phyloP scores from a whole-genome alignment of 1,139 yeast species.

The Kodamaea plutei region DNA sequence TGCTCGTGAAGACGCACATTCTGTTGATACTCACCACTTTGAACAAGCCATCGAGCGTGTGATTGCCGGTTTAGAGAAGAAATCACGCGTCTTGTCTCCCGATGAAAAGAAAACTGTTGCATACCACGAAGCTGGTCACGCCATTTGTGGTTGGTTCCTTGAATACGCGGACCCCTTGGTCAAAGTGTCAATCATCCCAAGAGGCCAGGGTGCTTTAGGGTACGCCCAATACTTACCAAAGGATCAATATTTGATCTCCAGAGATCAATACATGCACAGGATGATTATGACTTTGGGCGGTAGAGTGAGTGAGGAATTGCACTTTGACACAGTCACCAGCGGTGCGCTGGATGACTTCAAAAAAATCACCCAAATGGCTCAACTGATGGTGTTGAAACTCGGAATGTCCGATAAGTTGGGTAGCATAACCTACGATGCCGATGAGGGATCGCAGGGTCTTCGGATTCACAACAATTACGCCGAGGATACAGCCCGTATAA shows the following conservation, averaged over 20 bases:
- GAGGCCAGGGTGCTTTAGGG: conserved; percentile 97
- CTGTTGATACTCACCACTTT: conserved; percentile 72
- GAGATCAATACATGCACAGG: conserved; percentile 64
- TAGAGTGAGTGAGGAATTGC: conserved; percentile 72
- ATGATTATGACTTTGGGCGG: conserved; percentile 84
- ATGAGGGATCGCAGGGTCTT: conserved; percentile 38
- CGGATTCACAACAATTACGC: conserved; percentile 68
- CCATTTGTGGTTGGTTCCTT: conserved; percentile 95
- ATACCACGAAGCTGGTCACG: conserved; percentile 98
- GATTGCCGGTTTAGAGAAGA: conserved; percentile 93
- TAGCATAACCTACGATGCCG: conserved; percentile 47
- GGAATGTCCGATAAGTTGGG: conserved; percentile 77
- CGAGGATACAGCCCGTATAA: conserved; percentile 61
- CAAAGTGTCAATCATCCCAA: conserved; percentile 92
- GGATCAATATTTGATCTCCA: conserved; percentile 63
- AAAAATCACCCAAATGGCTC: conserved; percentile 74
- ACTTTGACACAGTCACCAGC: conserved; percentile 72
- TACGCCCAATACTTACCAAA: conserved; percentile 91
- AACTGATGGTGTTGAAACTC: conserved; percentile 67
- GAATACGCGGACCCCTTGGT: conserved; percentile 87
- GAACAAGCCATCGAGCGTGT: conserved; percentile 97
- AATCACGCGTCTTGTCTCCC: conserved; percentile 73
- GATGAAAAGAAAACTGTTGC: conserved; percentile 90
- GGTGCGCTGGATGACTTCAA: conserved; percentile 83
- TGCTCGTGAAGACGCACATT: conserved; percentile 73